Conservation (phyloP, 192 early-diverging fungal genomes). For the Diversispora epigaea region DNA sequence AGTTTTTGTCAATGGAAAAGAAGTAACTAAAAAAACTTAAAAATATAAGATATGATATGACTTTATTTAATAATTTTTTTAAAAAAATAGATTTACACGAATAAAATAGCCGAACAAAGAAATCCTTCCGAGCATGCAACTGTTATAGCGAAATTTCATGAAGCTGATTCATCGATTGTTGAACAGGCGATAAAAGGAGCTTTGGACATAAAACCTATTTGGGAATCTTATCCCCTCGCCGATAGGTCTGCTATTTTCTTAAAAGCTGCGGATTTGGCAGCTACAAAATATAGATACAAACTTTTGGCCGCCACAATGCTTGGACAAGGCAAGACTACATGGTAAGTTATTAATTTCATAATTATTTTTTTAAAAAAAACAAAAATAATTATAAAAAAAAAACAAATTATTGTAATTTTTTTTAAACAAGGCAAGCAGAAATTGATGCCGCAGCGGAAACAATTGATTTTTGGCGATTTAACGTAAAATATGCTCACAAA, state of each 20-base stretch:
- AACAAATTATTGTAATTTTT: neutral
- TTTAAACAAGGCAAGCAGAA: constrained; percentile 73
- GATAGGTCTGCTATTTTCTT: constrained; percentile 95
- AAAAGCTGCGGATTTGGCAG: constrained; percentile 91
- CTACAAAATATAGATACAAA: constrained; percentile 84
- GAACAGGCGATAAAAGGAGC: constrained; percentile 85
- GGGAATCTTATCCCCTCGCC: constrained; percentile 92
- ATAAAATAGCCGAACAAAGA: constrained; percentile 67
- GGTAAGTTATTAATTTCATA: constrained; percentile 42
- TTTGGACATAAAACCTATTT: constrained; percentile 76
- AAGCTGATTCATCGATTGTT: constrained; percentile 71
- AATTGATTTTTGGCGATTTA: constrained; percentile 94
- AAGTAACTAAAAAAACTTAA: constrained; percentile 45
- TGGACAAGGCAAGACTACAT: constrained; percentile 97
- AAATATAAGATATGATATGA: neutral
- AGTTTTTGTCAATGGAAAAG: constrained; percentile 80
- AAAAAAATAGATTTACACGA: constrained; percentile 48
- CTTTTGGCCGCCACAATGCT: constrained; percentile 95
- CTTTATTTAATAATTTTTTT: neutral
- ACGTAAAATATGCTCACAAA: constrained; percentile 89
- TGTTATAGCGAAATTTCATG: constrained; percentile 80
- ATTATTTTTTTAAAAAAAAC: neutral
- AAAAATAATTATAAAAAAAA: neutral
- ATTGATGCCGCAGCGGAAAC: constrained; percentile 97
- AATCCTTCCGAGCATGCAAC: constrained; percentile 83